Evolutionary conservation across 1,284 basidiomycete genomes (phyloP), one percentile per base, ranked within the genome.

Genomic region (Ceratobasidium papillatum): DNA sequence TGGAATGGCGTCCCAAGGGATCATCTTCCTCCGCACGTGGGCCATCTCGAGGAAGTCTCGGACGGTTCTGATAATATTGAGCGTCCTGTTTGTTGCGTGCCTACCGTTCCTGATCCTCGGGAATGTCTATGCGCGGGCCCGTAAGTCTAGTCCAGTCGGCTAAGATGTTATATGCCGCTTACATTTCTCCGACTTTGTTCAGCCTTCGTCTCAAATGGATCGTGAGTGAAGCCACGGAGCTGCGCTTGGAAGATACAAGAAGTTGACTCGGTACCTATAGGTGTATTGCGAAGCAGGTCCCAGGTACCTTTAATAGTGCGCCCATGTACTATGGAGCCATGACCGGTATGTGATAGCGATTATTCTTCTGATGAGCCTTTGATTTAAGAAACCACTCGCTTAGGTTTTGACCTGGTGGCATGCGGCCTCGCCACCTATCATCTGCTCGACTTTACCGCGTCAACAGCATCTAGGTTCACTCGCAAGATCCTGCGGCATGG

Each of bases 11-110:
- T 72, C 54, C 45, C 68, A 72, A 45, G 54, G 49, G 56, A 72
- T 72, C 68, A 72, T 72, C 41, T 61, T 72, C 43, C 58, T 72
- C 27, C 68, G 68, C 68, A 72, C 68, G 47, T 72, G 68, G 68
- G 68, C 68, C 12, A 61, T 72, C 14, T 72, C 68, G 19, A 59
- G 68, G 41, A 72, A 72, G 58, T 72, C 68, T 17, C 36, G 68
- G 25, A 54, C 30, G 32, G 68, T 72, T 72, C 43, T 72, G 68
- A 36, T 72, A 19, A 22, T 61, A 41, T 51, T 72, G 25, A 51
- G 68, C 30, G 45, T 59, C 17, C 47, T 61, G 45, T 72, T 72
- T 49, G 56, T 72, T 36, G 11, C 61, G 41, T 59, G 68, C 32
- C 45, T 72, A 36, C 68, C 68, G 30, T 61, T 72, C 56, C 32